phyloP scores from a whole-genome alignment of 768 basidiomycete species.

The Infundibulicybe gibba region DNA sequence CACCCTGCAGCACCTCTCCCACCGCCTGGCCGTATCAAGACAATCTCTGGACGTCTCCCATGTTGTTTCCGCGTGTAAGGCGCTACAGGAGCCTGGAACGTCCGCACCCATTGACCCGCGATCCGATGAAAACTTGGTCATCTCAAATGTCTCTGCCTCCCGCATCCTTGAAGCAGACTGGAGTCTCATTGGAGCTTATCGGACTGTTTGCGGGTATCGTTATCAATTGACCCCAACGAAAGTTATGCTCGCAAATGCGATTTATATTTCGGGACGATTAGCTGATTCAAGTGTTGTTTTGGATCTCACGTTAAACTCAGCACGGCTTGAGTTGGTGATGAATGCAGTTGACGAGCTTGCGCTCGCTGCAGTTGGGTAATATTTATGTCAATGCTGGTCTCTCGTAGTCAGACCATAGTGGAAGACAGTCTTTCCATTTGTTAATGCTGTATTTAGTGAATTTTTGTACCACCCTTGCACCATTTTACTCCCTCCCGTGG shows the following conservation, averaged over 20 bases:
- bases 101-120: slow-evolving; percentile 28
- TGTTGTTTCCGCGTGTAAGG: slow-evolving; percentile 24
- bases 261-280: slow-evolving; percentile 35
- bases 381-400: too few species aligned
- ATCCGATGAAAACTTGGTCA: slow-evolving; percentile 29
- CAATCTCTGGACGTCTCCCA: slow-evolving; percentile 21
- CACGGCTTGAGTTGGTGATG: slow-evolving; percentile 21
- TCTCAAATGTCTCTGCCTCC: slow-evolving; percentile 38
- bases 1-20: slow-evolving; percentile 23
- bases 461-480: too few species aligned
- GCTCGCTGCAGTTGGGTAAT: too few species aligned
- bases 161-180: slow-evolving; percentile 37
- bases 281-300: slow-evolving; percentile 34
- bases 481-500: too few species aligned
- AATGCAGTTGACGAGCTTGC: slow-evolving; percentile 15
- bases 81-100: slow-evolving; percentile 16
- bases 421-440: too few species aligned
- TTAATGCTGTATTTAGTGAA: too few species aligned
- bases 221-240: slow-evolving; percentile 33
- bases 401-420: too few species aligned
- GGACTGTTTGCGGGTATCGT: slow-evolving; percentile 34
- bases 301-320: slow-evolving; percentile 30
- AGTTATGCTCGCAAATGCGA: slow-evolving; percentile 28
- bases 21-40: slow-evolving; percentile 14
- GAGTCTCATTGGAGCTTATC: slow-evolving; percentile 25